phyloP scores from a whole-genome alignment of 768 basidiomycete species.

The Pulveroboletus frians region DNA sequence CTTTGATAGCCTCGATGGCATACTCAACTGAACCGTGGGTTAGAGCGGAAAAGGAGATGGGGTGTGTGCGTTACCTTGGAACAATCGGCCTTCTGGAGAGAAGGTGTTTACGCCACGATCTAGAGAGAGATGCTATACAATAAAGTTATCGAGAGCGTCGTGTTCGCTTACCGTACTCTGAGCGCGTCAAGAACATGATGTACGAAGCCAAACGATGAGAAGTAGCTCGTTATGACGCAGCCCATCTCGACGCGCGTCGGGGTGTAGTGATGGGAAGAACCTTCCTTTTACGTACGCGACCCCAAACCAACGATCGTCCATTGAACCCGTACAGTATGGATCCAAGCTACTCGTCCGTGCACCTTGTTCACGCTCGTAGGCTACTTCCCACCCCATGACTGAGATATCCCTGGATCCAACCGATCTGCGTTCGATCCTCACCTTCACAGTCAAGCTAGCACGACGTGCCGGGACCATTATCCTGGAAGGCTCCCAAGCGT shows the following conservation, averaged over 20 bases:
- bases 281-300: constrained; percentile 19
- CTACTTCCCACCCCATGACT: constrained; percentile 5
- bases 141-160: neutral
- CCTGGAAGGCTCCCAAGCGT: constrained; percentile 68
- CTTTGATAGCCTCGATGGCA: constrained; percentile 99
- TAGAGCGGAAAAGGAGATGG: constrained; percentile 4
- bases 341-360: neutral
- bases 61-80: constrained; percentile 70
- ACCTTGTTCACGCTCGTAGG: neutral
- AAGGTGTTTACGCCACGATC: constrained; percentile 99
- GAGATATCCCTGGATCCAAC: constrained; percentile 20
- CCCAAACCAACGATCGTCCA: neutral
- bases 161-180: constrained; percentile 71
- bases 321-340: neutral
- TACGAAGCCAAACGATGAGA: constrained; percentile 6
- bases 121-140: constrained; percentile 24
- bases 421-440: constrained; percentile 57
- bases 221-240: constrained; percentile 19
- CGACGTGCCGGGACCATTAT: constrained; percentile 69
- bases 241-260: constrained; percentile 34
- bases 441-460: constrained; percentile 64
- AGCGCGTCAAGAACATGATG: constrained; percentile 89
- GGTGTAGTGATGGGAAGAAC: constrained; percentile 26
- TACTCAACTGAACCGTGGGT: constrained; percentile 73
- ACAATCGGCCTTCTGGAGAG: constrained; percentile 96